A percentile compares a stretch with the other conserved stretches of the same genome.
These are phyloP conservation scores for Rugonectria rugulosa DNA, from an alignment of 2,329 filamentous ascomycete species.

Conservation along the genomic window DNA sequence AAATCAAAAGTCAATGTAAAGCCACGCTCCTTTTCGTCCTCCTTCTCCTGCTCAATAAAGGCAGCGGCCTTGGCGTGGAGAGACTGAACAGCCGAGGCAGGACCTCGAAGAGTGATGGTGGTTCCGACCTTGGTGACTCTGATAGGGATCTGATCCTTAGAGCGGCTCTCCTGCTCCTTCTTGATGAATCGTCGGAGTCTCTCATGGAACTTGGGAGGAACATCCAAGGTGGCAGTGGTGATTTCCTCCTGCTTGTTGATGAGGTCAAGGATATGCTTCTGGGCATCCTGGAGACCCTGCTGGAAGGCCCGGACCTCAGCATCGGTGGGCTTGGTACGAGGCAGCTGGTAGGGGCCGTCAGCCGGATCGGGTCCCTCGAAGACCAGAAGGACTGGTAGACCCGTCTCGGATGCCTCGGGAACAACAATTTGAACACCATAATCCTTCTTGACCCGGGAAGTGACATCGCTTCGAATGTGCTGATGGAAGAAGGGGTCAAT, in stretches of 20 bases:
- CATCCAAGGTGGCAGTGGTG: conserved; percentile 59
- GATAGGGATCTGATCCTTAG: conserved; percentile 66
- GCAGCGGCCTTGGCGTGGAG: conserved; percentile 76
- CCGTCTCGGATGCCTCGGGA: conserved; percentile 67
- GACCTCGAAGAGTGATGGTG: conserved; percentile 78
- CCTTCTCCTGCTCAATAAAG: conserved; percentile 87
- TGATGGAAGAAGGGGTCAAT: conserved; percentile 83
- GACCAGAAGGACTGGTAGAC: conserved; percentile 73
- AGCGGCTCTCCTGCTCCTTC: conserved; percentile 66
- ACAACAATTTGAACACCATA: conserved; percentile 78
- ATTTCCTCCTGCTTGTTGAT: conserved; percentile 67
- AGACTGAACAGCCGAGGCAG: conserved; percentile 73
- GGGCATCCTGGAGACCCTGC: conserved; percentile 62
- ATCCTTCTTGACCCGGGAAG: conserved; percentile 68
- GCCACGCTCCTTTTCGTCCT: conserved; percentile 92
- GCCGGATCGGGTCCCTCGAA: conserved; percentile 70
- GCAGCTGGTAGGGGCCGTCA: conserved; percentile 59
- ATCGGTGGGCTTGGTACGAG: conserved; percentile 60
- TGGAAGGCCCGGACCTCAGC: conserved; percentile 62
- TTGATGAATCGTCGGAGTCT: conserved; percentile 70
- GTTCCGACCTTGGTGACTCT: conserved; percentile 66
- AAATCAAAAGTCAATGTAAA: conserved; percentile 90
- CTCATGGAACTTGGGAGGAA: conserved; percentile 70
- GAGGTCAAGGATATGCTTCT: conserved; percentile 63
- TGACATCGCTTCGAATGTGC: conserved; percentile 71